A percentile compares a stretch with the other conserved stretches of the same genome.
phyloP scores from a whole-genome alignment of 768 basidiomycete species.

The Fomitopsis serialis region DNA sequence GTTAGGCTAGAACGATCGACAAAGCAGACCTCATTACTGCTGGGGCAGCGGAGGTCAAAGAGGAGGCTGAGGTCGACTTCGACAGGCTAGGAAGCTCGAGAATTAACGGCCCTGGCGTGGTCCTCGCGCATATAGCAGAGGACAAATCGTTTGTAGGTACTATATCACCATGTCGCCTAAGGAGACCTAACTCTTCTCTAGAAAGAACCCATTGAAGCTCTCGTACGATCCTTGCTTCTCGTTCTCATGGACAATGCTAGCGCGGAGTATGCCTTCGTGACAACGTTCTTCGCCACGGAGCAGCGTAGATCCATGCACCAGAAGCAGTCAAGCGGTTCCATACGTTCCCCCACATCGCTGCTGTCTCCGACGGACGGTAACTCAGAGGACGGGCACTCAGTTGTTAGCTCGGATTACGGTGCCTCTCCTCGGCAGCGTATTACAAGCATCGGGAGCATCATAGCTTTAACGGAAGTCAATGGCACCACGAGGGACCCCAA shows the following conservation, averaged over 20 bases:
- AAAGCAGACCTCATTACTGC: constrained; percentile 60
- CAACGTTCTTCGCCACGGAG: constrained; percentile 64
- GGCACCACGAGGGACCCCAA: constrained; percentile 19
- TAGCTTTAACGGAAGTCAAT: constrained; percentile 1
- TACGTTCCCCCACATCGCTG: constrained; percentile 34
- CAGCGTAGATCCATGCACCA: constrained; percentile 6
- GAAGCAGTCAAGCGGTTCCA: constrained; percentile 15
- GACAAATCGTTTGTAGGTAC: constrained; percentile 78
- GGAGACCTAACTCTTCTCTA: constrained; percentile 19
- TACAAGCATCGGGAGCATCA: constrained; percentile 17
- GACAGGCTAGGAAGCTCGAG: constrained; percentile 62
- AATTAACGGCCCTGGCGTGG: constrained; percentile 75
- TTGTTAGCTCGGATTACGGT: constrained; percentile 43
- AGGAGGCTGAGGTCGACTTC: constrained; percentile 34
- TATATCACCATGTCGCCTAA: background rate
- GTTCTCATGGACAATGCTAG: constrained; percentile 95
- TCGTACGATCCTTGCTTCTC: constrained; percentile 79
- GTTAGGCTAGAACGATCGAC: constrained; percentile 63
- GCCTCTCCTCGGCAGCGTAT: constrained; percentile 16
- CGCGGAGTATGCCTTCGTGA: constrained; percentile 85
- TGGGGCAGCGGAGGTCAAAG: constrained; percentile 36
- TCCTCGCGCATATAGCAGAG: constrained; percentile 85
- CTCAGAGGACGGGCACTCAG: constrained; percentile 22
- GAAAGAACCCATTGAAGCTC: constrained; percentile 81
- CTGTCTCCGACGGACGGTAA: constrained; percentile 19